Evolutionary conservation across 257 asterid species (phyloP).

Genomic region (Penstemon eatonii): DNA sequence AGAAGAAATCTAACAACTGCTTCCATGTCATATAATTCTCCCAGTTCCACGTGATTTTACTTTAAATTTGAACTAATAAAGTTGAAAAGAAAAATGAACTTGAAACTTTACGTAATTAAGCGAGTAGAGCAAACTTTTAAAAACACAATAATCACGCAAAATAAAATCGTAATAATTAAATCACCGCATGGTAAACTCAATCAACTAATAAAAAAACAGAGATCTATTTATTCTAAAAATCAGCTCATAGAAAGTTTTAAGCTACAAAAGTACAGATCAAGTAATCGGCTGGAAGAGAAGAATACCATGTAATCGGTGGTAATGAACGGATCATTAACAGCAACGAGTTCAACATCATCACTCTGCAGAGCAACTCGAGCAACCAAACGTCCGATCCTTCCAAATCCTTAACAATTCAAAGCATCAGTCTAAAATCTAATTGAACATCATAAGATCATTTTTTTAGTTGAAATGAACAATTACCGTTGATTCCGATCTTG

Average conservation of each 20-base stretch:
- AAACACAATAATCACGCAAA: background rate
- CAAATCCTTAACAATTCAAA: conserved; percentile 52
- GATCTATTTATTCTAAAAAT: background rate
- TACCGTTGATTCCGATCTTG: conserved; percentile 90
- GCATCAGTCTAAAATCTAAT: background rate
- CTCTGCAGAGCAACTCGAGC: conserved; percentile 80
- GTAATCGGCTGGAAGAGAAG: background rate
- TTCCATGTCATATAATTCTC: background rate
- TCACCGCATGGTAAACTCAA: background rate
- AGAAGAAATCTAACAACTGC: background rate
- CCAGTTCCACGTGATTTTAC: background rate
- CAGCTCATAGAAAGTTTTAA: background rate
- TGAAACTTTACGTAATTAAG: too few relatives aligned
- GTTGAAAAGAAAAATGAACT: too few relatives aligned
- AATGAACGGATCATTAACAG: conserved; percentile 83
- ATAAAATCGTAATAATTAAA: background rate
- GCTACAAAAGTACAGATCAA: background rate
- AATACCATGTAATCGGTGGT: conserved; percentile 80
- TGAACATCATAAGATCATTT: background rate
- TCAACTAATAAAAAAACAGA: background rate
- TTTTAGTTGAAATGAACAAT: background rate
- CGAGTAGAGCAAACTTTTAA: background rate
- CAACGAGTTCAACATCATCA: conserved; percentile 84
- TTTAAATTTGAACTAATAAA: too few relatives aligned
- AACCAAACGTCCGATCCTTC: conserved; percentile 88